phyloP scores from a whole-genome alignment of 192 early-diverging fungal genomes.

The Pilobolus umbonatus region DNA sequence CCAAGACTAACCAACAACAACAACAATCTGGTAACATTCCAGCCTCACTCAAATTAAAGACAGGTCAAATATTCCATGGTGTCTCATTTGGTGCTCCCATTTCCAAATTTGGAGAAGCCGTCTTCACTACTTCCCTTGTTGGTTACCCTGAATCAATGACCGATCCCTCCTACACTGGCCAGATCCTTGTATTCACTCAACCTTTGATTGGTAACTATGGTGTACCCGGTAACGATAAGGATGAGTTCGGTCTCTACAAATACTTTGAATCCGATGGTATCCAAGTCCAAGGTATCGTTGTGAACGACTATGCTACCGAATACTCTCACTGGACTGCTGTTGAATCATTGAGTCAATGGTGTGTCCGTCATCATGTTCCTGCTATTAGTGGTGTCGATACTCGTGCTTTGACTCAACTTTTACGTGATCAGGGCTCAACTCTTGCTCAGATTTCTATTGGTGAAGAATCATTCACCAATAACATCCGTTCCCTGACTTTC shows the following conservation, averaged over 20 bases:
- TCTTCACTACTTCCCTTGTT: conserved; percentile 92
- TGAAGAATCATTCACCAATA: conserved; percentile 36
- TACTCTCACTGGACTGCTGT: conserved; percentile 95
- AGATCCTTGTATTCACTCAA: conserved; percentile 96
- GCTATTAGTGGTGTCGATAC: conserved; percentile 92
- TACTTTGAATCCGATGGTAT: conserved; percentile 87
- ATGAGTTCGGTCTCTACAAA: conserved; percentile 76
- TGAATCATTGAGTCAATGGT: conserved; percentile 88
- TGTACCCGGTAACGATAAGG: conserved; percentile 69
- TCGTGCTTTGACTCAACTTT: conserved; percentile 77
- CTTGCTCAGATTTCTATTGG: conserved; percentile 74
- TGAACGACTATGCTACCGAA: conserved; percentile 85
- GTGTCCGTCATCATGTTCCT: conserved; percentile 73
- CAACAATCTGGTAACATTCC: conserved; percentile 21
- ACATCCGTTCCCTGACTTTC: conserved; percentile 38
- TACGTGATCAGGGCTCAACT: conserved; percentile 84
- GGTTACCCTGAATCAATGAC: conserved; percentile 98
- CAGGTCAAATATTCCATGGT: conserved; percentile 79
- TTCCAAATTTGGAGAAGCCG: conserved; percentile 79
- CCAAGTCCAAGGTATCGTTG: conserved; percentile 83
- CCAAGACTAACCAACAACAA: not conserved
- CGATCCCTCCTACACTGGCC: conserved; percentile 94
- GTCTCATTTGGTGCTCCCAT: conserved; percentile 81
- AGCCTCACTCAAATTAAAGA: conserved; percentile 70
- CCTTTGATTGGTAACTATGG: conserved; percentile 96